Percentiles rank a stretch among this genome's conserved stretches.
Evolutionary conservation across 345 rosid genomes (phyloP).

Genomic region (Streptanthus diversifolius): DNA sequence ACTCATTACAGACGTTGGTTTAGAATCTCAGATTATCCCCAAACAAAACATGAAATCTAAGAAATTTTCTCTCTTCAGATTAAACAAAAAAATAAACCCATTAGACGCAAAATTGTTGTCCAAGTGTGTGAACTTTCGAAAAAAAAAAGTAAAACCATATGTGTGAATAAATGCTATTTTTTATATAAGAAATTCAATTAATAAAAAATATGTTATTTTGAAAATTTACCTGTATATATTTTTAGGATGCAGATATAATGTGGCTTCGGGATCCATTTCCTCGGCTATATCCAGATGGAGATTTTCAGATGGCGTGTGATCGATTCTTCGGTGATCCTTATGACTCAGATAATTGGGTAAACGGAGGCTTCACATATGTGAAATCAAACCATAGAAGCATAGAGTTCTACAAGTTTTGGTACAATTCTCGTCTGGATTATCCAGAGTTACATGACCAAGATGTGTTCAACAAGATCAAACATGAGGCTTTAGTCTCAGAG

Average conservation of each 20-base stretch:
- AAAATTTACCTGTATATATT: background rate
- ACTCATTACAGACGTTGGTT: background rate
- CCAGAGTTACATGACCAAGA: constrained; percentile 72
- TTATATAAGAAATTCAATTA: background rate
- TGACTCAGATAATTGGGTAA: constrained; percentile 43
- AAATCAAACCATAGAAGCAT: constrained; percentile 53
- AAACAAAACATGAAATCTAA: background rate
- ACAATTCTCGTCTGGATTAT: constrained; percentile 41
- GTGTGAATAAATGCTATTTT: background rate
- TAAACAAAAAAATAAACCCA: no score
- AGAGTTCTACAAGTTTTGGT: constrained; percentile 70
- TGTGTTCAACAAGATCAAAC: constrained; percentile 67
- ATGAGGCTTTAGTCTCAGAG: constrained; percentile 23
- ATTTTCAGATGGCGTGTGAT: constrained; percentile 90
- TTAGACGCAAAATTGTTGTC: background rate
- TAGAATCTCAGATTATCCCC: background rate
- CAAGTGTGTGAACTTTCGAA: background rate
- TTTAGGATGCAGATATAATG: constrained; percentile 78
- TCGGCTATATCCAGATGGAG: constrained; percentile 47
- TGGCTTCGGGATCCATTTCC: constrained; percentile 81
- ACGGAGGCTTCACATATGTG: constrained; percentile 69
- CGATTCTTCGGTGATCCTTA: constrained; percentile 40
- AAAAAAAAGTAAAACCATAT: background rate
- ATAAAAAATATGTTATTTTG: background rate
- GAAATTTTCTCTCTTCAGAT: background rate